Conservation (phyloP, 306 rosid species). For the Erythrophleum fordii region DNA sequence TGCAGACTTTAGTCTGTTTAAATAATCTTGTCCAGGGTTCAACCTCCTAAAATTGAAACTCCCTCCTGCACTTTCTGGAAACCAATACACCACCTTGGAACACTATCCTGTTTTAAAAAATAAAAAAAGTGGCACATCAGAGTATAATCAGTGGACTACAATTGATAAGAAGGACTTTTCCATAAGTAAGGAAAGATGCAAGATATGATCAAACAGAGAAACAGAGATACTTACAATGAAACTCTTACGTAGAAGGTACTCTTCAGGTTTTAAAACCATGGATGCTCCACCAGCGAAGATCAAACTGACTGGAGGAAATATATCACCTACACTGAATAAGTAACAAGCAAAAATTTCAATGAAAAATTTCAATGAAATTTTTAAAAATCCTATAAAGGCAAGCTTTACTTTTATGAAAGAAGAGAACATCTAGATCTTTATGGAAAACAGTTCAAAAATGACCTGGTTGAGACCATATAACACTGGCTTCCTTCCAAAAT, state of each 20-base stretch:
- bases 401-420: background rate
- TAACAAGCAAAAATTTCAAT: conserved; percentile 41
- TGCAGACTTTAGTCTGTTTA: conserved; percentile 6
- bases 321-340: conserved; percentile 68
- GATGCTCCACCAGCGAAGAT: conserved; percentile 91
- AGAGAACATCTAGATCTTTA: conserved; percentile 27
- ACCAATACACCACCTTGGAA: conserved; percentile 93
- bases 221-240: conserved; percentile 65
- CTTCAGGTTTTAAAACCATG: conserved; percentile 86
- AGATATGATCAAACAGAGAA: conserved; percentile 29
- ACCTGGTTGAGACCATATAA: conserved; percentile 85
- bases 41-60: conserved; percentile 93
- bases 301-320: conserved; percentile 88
- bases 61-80: conserved; percentile 83
- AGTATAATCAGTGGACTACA: conserved; percentile 25
- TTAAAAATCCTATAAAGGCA: conserved; percentile 2
- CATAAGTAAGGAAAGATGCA: conserved; percentile 3
- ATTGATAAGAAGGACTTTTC: conserved; percentile 37
- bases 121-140: conserved; percentile 26
- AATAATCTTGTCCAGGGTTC: conserved; percentile 32
- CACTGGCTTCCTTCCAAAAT: conserved; percentile 90
- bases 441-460: conserved; percentile 31
- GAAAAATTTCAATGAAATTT: conserved; percentile 45
- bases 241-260: conserved; percentile 76
- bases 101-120: conserved; percentile 72